A percentile compares a stretch with the other conserved stretches of the same genome.
phyloP scores from a whole-genome alignment of 1,284 basidiomycete genomes.

The Fistulinella staudtii region DNA sequence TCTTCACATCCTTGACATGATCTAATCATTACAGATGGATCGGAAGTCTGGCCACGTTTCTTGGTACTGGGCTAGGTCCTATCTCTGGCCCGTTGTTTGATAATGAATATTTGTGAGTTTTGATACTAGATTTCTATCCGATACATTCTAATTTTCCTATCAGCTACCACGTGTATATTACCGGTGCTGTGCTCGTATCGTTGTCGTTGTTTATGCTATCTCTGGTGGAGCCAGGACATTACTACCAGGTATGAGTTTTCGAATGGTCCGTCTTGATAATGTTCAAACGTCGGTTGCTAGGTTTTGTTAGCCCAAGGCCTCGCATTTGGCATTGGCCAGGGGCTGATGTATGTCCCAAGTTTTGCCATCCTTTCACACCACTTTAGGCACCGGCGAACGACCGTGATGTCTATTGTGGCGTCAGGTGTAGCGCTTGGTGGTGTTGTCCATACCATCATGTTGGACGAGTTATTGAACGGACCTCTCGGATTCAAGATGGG shows the following conservation, averaged over 20 bases:
- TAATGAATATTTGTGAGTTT: conserved; percentile 32
- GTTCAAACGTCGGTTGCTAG: conserved; percentile 11
- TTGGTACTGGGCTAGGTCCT: conserved; percentile 20
- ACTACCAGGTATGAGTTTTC: conserved; percentile 30
- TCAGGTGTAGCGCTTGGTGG: conserved; percentile 34
- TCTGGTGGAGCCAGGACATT: conserved; percentile 30
- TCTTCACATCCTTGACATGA: not conserved
- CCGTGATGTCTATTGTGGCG: conserved; percentile 30
- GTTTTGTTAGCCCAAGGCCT: conserved; percentile 36
- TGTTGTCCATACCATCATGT: conserved; percentile 35
- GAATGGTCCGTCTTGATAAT: not conserved
- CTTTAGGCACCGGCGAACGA: conserved; percentile 29
- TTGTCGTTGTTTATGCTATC: conserved; percentile 37
- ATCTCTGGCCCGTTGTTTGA: conserved; percentile 29
- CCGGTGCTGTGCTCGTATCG: conserved; percentile 27
- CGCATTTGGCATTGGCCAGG: conserved; percentile 31
- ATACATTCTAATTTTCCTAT: not conserved
- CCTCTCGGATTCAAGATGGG: conserved; percentile 23
- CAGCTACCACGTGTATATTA: conserved; percentile 13
- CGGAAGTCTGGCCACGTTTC: conserved; percentile 22
- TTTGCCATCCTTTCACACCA: conserved; percentile 36
- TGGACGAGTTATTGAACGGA: conserved; percentile 37
- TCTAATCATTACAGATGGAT: conserved; percentile 27
- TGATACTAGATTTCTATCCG: rapidly evolving
- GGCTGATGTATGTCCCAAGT: conserved; percentile 31